Evolutionary conservation across 352 stramenopile genomes (phyloP).

Genomic region (Globisporangium radiosum): DNA sequence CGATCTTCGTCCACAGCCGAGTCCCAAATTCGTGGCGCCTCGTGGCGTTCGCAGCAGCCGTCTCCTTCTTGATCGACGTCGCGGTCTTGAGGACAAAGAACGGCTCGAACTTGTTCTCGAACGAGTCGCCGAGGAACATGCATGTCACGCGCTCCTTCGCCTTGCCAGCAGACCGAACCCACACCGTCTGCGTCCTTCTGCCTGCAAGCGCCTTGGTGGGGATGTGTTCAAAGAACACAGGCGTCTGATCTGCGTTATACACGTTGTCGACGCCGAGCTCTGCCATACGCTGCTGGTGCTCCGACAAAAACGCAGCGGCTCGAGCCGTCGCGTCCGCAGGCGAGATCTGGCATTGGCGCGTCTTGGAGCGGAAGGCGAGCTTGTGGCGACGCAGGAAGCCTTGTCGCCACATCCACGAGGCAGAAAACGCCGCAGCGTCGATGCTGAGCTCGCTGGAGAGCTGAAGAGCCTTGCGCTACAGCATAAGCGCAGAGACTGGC

Average conservation of each 20-base stretch:
- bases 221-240: neutral
- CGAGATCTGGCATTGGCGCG: neutral
- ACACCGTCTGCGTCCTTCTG: slow-evolving; percentile 17
- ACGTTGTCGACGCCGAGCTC: neutral
- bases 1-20: neutral
- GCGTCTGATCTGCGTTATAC: neutral
- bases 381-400: slow-evolving; percentile 15
- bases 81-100: neutral
- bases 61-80: neutral
- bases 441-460: neutral
- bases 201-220: neutral
- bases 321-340: neutral
- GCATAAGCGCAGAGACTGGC: neutral
- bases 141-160: neutral
- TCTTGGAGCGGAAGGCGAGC: neutral
- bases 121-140: neutral
- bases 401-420: slow-evolving; percentile 4
- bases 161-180: slow-evolving; percentile 10
- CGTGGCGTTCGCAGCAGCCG: neutral
- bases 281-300: neutral
- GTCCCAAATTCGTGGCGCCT: neutral
- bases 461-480: slow-evolving; percentile 4
- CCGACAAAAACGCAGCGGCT: neutral
- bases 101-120: neutral
- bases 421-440: slow-evolving; percentile 1